Conservation (phyloP, 805 yeast species). For the Metschnikowia borealis region DNA sequence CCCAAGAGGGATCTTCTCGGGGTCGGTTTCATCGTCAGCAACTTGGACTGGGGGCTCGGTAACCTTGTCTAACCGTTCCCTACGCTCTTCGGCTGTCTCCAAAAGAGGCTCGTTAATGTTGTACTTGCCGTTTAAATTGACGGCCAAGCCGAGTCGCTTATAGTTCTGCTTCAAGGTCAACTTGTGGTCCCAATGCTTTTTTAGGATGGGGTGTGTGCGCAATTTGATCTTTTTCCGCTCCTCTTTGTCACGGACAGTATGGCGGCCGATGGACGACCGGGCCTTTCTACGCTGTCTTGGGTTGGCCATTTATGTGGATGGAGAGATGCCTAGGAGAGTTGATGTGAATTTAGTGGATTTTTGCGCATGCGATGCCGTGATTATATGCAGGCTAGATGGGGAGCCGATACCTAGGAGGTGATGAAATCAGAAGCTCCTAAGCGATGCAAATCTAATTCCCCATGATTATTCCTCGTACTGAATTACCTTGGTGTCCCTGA, state of each 20-base stretch:
- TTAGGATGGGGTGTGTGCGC: slow-evolving; percentile 74
- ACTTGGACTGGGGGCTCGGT: slow-evolving; percentile 16
- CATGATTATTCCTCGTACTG: background rate
- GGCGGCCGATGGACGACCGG: slow-evolving; percentile 64
- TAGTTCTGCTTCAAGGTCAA: slow-evolving; percentile 85
- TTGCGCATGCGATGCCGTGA: slow-evolving; percentile 4
- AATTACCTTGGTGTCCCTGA: too few relatives aligned
- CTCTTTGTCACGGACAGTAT: slow-evolving; percentile 67
- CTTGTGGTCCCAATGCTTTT: slow-evolving; percentile 83
- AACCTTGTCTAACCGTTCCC: slow-evolving; percentile 25
- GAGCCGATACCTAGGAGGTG: too few relatives aligned
- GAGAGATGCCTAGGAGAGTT: background rate
- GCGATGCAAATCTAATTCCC: too few relatives aligned
- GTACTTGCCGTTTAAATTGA: slow-evolving; percentile 45
- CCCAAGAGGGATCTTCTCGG: slow-evolving; percentile 66
- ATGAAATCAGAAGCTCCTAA: too few relatives aligned
- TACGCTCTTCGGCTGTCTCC: slow-evolving; percentile 33
- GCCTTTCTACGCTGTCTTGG: slow-evolving; percentile 86
- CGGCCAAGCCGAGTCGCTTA: slow-evolving; percentile 69
- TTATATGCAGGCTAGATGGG: background rate
- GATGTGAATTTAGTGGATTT: background rate
- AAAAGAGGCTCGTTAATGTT: slow-evolving; percentile 77
- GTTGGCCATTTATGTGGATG: slow-evolving; percentile 46
- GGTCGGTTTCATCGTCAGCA: slow-evolving; percentile 43
- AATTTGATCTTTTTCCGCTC: slow-evolving; percentile 64